These are phyloP conservation scores for Macroventuria anomochaeta DNA, from an alignment of 2,329 filamentous ascomycete genomes.

Conservation along the genomic window DNA sequence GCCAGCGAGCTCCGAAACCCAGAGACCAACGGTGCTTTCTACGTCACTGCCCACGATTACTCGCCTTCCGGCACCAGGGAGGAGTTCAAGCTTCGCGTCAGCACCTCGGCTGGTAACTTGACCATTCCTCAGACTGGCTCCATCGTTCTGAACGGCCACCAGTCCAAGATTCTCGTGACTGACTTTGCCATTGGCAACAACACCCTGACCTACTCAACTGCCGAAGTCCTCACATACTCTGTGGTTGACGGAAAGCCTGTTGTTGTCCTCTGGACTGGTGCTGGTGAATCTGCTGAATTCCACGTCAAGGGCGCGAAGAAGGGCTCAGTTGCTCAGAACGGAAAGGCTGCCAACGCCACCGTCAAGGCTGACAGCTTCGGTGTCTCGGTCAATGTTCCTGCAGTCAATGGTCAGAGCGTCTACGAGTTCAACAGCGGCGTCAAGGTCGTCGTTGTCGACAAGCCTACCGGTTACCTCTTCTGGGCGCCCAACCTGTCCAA, in stretches of 20 bases:
- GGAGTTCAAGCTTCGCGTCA: constrained; percentile 61
- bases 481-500: constrained; percentile 50
- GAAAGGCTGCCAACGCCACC: constrained; percentile 52
- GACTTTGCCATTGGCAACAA: constrained; percentile 64
- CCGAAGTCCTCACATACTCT: constrained; percentile 58
- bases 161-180: constrained; percentile 67
- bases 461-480: constrained; percentile 47
- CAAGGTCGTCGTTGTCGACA: constrained; percentile 48
- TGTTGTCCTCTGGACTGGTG: constrained; percentile 50
- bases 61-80: constrained; percentile 61
- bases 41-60: constrained; percentile 63
- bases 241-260: constrained; percentile 46
- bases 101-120: constrained; percentile 62
- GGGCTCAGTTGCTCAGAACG: constrained; percentile 49
- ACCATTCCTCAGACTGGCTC: constrained; percentile 60
- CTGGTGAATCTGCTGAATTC: constrained; percentile 52
- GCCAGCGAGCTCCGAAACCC: constrained; percentile 66
- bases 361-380: constrained; percentile 52
- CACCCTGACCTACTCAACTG: constrained; percentile 61
- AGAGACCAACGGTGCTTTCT: constrained; percentile 64
- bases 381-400: constrained; percentile 41
- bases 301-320: constrained; percentile 46
- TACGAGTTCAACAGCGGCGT: constrained; percentile 48
- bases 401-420: constrained; percentile 43
- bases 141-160: constrained; percentile 65